Conservation (phyloP, 352 stramenopile genomes). For the Pythium pectinolyticum region DNA sequence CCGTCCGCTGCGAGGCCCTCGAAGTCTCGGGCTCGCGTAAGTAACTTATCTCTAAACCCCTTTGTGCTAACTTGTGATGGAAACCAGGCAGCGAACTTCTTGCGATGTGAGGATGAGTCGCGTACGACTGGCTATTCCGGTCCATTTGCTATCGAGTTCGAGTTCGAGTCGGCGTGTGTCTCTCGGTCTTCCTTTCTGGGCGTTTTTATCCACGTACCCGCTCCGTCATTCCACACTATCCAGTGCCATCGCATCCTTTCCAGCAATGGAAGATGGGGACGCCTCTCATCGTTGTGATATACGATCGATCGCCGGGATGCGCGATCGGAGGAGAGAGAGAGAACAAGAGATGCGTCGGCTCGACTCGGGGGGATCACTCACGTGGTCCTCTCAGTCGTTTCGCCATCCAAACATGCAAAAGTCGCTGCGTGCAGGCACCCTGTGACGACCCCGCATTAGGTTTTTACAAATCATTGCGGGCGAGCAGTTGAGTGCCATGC, state of each 20-base stretch:
- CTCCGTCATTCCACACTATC: neutral
- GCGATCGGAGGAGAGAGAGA: conserved; percentile 9
- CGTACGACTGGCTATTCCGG: neutral
- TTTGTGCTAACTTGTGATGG: conserved; percentile 14
- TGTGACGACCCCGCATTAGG: conserved; percentile 32
- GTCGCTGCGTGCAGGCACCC: conserved; percentile 88
- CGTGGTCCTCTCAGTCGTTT: conserved; percentile 1
- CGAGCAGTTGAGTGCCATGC: conserved; percentile 67
- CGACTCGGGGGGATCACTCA: neutral
- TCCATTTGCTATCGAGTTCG: conserved; percentile 1
- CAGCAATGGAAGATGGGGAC: neutral
- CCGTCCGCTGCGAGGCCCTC: conserved; percentile 98
- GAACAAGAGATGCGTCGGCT: neutral
- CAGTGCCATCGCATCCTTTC: conserved; percentile 7
- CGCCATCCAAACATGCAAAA: conserved; percentile 85
- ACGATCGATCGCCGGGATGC: neutral
- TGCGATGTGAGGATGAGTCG: conserved; percentile 24
- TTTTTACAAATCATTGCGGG: too few species aligned
- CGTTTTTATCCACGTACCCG: neutral
- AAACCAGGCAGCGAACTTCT: conserved; percentile 8
- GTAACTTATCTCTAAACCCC: conserved; percentile 26
- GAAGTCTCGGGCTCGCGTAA: conserved; percentile 97
- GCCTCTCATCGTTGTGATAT: neutral
- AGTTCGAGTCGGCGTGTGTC: conserved; percentile 12
- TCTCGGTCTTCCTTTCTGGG: neutral